Evolutionary conservation across 1,284 basidiomycete genomes (phyloP), one percentile per base, ranked within the genome.

Genomic region (Quambalaria eucalypti): DNA sequence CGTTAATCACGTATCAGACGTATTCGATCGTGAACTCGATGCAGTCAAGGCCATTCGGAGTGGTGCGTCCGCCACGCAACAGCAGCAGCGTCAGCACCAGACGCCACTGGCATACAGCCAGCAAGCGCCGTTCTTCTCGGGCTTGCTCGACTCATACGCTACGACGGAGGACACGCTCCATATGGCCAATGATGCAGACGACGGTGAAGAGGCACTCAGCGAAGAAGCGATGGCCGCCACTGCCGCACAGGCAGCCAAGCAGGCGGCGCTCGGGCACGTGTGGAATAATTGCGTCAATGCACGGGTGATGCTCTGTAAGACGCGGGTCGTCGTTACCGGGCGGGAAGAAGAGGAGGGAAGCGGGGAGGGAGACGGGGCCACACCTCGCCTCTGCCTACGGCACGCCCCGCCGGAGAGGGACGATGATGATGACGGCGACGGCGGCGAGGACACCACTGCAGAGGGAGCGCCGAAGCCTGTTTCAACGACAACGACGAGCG

Each of bases 231-330:
- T 39, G 36, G 36, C 16, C 16, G 36, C 36, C 4, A 21, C 16
- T 39, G 36, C 36, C 10, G 16, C 21, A 14, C 36, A 14, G 10
- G 36, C 16, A 10, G 36, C 36, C 19, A 46, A 46, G 42, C 42
- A 46, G 25, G 42, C 42, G 14, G 42, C 42, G 42, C 25, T 46
- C 14, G 25, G 42, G 2, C n/a, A 46, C 12, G 25, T 26, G 21
- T 46, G 42, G 42, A 46, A 46, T 14, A 46, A 46, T 26, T 46
- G 42, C 42, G 25, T 46, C 42, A 46, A 46, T 46, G 42, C 21
- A 19, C 42, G 42, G 2, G 14, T 46, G 12, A 26, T 46, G 21
- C 42, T 46, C 19, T 46, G 42, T 26, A 39, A 10, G 36, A 39
- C 36, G 3, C 16, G 36, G 10, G 21, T 14, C 5, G 3, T 14